phyloP scores from a whole-genome alignment of 805 yeast species.

The Metschnikowia sp. region DNA sequence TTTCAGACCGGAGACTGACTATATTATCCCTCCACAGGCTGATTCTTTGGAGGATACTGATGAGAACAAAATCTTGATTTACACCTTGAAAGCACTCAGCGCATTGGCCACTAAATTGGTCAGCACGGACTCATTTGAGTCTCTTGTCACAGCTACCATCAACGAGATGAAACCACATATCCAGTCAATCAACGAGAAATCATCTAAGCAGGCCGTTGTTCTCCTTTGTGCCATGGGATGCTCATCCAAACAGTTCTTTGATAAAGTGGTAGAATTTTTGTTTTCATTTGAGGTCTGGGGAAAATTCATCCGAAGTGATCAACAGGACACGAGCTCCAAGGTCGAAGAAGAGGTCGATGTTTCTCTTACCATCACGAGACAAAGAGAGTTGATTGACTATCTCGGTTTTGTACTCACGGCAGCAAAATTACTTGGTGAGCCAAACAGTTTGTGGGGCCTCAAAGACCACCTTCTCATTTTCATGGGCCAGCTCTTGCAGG shows the following conservation, averaged over 20 bases:
- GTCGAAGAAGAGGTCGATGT: slow-evolving; percentile 19
- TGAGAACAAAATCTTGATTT: slow-evolving; percentile 33
- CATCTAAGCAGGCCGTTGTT: slow-evolving; percentile 59
- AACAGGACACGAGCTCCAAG: slow-evolving; percentile 4
- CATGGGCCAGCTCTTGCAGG: slow-evolving; percentile 65
- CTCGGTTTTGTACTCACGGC: slow-evolving; percentile 55
- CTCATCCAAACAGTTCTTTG: slow-evolving; percentile 44
- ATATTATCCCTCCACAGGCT: slow-evolving; percentile 26
- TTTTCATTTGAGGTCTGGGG: slow-evolving; percentile 44
- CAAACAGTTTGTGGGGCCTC: slow-evolving; percentile 40
- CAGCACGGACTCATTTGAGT: slow-evolving; percentile 26
- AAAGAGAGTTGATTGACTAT: slow-evolving; percentile 57
- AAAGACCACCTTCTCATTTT: slow-evolving; percentile 69
- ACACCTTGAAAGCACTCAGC: slow-evolving; percentile 33
- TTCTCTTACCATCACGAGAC: slow-evolving; percentile 48
- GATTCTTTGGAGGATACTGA: slow-evolving; percentile 31
- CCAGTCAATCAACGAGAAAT: slow-evolving; percentile 46
- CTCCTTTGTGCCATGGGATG: slow-evolving; percentile 55
- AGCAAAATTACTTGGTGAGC: slow-evolving; percentile 26
- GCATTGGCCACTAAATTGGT: slow-evolving; percentile 34
- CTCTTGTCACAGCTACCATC: slow-evolving; percentile 23
- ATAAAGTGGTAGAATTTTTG: slow-evolving; percentile 39
- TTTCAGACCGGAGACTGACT: slow-evolving; percentile 24
- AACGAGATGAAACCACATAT: slow-evolving; percentile 53
- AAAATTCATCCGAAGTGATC: slow-evolving; percentile 27